Conservation (phyloP, 2,329 filamentous ascomycete species). For the Fonsecaea erecta region DNA sequence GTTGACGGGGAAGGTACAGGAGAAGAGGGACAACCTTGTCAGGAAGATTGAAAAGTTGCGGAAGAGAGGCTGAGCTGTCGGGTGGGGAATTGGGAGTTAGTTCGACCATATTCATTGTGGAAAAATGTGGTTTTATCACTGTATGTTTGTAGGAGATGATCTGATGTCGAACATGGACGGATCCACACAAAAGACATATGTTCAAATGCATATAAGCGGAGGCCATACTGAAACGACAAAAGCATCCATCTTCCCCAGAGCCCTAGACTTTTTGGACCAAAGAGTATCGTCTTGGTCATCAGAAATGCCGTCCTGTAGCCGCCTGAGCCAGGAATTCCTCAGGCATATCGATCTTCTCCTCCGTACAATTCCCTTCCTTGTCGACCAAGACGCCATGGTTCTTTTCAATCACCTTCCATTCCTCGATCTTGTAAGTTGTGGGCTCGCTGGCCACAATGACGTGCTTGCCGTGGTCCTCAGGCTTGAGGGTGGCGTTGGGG, state of each 20-base stretch:
- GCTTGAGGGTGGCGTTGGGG: conserved; percentile 44
- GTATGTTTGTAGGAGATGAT: background rate
- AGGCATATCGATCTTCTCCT: conserved; percentile 24
- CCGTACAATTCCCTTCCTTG: conserved; percentile 41
- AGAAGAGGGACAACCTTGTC: conserved; percentile 1
- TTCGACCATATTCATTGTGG: background rate
- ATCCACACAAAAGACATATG: background rate
- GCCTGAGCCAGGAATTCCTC: conserved; percentile 23
- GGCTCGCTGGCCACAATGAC: conserved; percentile 58
- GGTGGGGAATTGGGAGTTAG: background rate
- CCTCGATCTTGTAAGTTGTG: conserved; percentile 57
- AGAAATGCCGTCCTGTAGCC: conserved; percentile 28
- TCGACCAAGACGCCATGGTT: conserved; percentile 54
- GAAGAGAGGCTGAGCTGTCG: background rate
- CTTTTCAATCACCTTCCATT: conserved; percentile 56
- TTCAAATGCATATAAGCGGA: background rate
- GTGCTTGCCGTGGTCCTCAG: conserved; percentile 55
- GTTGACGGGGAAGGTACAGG: conserved; percentile 2
- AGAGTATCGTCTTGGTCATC: background rate
- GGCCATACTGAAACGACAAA: too few species aligned
- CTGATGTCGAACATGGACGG: background rate
- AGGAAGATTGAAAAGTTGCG: conserved; percentile 16
- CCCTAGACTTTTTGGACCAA: background rate
- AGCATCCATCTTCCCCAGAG: background rate
- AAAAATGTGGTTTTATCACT: background rate